These are phyloP conservation scores for Ziziphus jujuba DNA, from an alignment of 306 rosid genomes.

Conservation along the genomic window DNA sequence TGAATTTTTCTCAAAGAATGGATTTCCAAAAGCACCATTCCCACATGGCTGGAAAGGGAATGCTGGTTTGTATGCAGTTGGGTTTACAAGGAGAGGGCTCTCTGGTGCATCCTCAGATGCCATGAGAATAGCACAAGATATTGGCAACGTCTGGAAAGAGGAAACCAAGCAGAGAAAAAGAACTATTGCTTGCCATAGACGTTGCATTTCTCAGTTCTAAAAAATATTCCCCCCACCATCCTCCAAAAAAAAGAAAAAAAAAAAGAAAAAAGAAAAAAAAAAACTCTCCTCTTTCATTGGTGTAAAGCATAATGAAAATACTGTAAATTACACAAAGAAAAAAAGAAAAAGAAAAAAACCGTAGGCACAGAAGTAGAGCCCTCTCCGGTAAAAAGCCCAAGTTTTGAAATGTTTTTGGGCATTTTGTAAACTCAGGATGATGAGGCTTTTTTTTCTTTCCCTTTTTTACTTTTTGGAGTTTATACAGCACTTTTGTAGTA, in stretches of 20 bases:
- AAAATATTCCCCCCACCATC: not conserved
- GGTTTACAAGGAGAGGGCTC: constrained; percentile 91
- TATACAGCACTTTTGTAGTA: constrained; percentile 35
- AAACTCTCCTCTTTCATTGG: not conserved
- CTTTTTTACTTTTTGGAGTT: not conserved
- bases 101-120: constrained; percentile 87
- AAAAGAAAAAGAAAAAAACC: constrained; percentile 10
- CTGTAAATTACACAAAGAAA: constrained; percentile 29
- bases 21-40: constrained; percentile 71
- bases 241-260: not conserved
- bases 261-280: not conserved
- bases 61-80: constrained; percentile 85
- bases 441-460: constrained; percentile 51
- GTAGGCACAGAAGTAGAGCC: constrained; percentile 48
- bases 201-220: constrained; percentile 87
- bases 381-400: constrained; percentile 67
- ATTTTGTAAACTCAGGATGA: constrained; percentile 60
- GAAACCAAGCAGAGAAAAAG: constrained; percentile 62
- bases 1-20: constrained; percentile 78
- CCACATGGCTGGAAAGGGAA: constrained; percentile 95
- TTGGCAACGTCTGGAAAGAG: constrained; percentile 67
- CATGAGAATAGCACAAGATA: constrained; percentile 68
- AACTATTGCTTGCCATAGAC: constrained; percentile 58
- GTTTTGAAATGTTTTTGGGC: constrained; percentile 54
- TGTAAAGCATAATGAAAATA: constrained; percentile 4